These are phyloP conservation scores for Metschnikowia shivogae DNA, from an alignment of 805 yeast species.

Conservation along the genomic window DNA sequence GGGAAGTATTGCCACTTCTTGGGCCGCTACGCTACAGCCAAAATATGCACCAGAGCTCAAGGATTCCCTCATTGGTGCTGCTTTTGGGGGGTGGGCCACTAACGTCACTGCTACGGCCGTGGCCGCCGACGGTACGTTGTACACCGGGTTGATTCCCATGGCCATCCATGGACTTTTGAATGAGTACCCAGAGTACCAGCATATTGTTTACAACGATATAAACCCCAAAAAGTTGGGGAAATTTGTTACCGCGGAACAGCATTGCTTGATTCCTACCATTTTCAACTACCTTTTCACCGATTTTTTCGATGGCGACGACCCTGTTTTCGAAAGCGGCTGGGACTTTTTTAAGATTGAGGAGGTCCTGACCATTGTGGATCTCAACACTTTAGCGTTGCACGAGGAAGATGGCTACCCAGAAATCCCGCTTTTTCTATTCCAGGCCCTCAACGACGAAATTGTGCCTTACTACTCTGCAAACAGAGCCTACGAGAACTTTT, in stretches of 20 bases:
- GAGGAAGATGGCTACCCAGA: slow-evolving; percentile 15
- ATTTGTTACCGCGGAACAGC: slow-evolving; percentile 1
- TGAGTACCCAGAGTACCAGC: slow-evolving; percentile 32
- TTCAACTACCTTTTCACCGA: slow-evolving; percentile 5
- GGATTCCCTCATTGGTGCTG: slow-evolving; percentile 25
- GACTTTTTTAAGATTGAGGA: slow-evolving; percentile 7
- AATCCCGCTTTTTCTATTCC: slow-evolving; percentile 24
- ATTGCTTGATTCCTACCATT: slow-evolving; percentile 7
- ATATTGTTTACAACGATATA: slow-evolving; percentile 5
- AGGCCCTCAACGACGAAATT: slow-evolving; percentile 21
- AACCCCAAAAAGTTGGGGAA: neutral
- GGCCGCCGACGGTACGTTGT: slow-evolving; percentile 24
- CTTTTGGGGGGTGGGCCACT: slow-evolving; percentile 37
- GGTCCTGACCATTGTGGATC: slow-evolving; percentile 1
- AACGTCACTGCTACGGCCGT: slow-evolving; percentile 27
- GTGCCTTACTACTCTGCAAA: slow-evolving; percentile 19
- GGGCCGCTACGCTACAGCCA: slow-evolving; percentile 39
- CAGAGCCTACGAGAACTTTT: slow-evolving; percentile 24
- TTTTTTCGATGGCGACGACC: slow-evolving; percentile 8
- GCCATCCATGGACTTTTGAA: slow-evolving; percentile 31
- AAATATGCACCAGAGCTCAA: slow-evolving; percentile 32
- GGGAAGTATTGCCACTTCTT: slow-evolving; percentile 34
- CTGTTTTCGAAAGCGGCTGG: slow-evolving; percentile 5
- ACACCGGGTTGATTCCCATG: slow-evolving; percentile 28
- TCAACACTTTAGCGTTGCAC: slow-evolving; percentile 4